Evolutionary conservation across 306 rosid genomes (phyloP).

Genomic region (Lathyrus tuberosus): DNA sequence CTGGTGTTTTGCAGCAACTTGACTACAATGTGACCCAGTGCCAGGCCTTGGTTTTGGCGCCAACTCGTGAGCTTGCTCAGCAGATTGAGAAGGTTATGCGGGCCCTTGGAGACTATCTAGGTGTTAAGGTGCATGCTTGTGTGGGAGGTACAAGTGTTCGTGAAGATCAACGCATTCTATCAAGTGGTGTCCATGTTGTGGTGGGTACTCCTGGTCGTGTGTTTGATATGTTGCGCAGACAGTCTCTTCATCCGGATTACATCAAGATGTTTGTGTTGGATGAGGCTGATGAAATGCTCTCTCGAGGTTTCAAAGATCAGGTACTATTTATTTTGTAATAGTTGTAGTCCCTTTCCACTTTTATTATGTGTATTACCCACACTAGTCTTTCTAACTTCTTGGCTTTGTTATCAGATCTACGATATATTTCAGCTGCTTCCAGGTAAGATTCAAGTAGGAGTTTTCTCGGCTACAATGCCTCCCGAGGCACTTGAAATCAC

Average conservation of each 20-base stretch:
- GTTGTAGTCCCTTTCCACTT: no score
- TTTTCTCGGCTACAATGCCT: slow-evolving; percentile 87
- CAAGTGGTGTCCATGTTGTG: slow-evolving; percentile 79
- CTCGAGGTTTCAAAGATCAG: slow-evolving; percentile 85
- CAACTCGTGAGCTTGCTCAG: slow-evolving; percentile 83
- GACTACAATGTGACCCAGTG: slow-evolving; percentile 64
- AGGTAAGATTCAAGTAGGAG: slow-evolving; percentile 74
- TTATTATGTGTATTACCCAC: no score
- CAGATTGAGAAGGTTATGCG: slow-evolving; percentile 91
- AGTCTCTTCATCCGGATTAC: slow-evolving; percentile 67
- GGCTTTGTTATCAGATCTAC: slow-evolving; percentile 58
- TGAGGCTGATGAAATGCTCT: slow-evolving; percentile 89
- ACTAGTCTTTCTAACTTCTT: no score
- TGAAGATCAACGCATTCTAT: slow-evolving; percentile 75
- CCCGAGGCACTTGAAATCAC: slow-evolving; percentile 92
- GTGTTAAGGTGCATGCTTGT: slow-evolving; percentile 84
- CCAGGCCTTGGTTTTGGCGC: slow-evolving; percentile 82
- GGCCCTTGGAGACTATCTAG: slow-evolving; percentile 80
- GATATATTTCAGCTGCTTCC: slow-evolving; percentile 84
- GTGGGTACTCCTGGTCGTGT: slow-evolving; percentile 89
- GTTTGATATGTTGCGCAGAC: slow-evolving; percentile 79
- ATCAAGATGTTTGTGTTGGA: slow-evolving; percentile 86
- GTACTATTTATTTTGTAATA: slow-evolving; percentile 32
- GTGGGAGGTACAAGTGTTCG: slow-evolving; percentile 84
- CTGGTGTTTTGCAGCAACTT: slow-evolving; percentile 77